A percentile compares a stretch with the other conserved stretches of the same genome.
These are phyloP conservation scores for Herpetospermum pedunculosum DNA, from an alignment of 306 rosid species.

Conservation along the genomic window DNA sequence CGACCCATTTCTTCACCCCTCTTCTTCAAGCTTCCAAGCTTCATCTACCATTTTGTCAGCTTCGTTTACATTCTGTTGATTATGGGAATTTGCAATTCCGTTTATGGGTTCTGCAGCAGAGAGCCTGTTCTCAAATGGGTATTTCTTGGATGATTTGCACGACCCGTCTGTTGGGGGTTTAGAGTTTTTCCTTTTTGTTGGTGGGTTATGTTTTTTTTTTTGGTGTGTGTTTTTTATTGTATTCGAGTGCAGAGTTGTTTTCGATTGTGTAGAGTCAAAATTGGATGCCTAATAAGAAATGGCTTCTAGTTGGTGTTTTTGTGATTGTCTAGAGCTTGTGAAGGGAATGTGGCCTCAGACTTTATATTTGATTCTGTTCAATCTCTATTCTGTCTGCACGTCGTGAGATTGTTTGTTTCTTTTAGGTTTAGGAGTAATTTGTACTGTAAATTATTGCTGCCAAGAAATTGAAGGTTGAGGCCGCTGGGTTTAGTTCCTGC, in stretches of 20 bases:
- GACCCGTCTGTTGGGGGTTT: not conserved
- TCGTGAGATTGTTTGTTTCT: not conserved
- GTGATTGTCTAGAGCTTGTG: not conserved
- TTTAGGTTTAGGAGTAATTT: not conserved
- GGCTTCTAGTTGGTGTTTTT: not conserved
- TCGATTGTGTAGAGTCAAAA: not conserved
- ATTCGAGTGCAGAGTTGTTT: not conserved
- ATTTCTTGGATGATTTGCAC: not conserved
- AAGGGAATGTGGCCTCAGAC: not conserved
- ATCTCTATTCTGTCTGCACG: not conserved
- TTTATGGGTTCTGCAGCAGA: not conserved
- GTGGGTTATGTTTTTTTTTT: not conserved
- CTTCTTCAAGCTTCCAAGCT: not conserved
- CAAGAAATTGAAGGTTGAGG: not conserved
- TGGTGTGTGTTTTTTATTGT: not conserved
- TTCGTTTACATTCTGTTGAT: not conserved
- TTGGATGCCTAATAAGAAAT: not conserved
- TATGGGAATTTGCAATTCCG: not conserved
- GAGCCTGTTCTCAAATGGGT: slow-evolving; percentile 1
- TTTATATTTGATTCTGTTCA: not conserved
- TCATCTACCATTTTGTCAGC: not conserved
- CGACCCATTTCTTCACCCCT: not conserved
- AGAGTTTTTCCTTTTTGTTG: not conserved
- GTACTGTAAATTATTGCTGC: not conserved
- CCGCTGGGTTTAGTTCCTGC: not conserved